Percentiles rank a stretch among this genome's conserved stretches.
Conservation (phyloP, 1,284 basidiomycete genomes). For the Trichosporon ovoides region DNA sequence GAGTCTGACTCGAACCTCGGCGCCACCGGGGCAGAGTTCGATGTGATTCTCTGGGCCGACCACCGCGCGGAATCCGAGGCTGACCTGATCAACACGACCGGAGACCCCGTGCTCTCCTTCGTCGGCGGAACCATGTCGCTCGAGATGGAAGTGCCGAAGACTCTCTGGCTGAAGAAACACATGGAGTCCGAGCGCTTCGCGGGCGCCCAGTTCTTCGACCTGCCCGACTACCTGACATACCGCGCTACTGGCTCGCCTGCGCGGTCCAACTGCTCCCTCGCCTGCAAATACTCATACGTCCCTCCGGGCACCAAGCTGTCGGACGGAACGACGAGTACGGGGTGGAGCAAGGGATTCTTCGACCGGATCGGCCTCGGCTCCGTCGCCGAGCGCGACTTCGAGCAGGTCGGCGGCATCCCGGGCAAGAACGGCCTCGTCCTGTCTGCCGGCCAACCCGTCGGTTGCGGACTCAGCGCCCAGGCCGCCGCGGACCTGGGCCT, state of each 20-base stretch:
- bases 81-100: slow-evolving; percentile 77
- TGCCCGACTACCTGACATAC: slow-evolving; percentile 95
- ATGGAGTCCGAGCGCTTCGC: slow-evolving; percentile 73
- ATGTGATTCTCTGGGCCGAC: slow-evolving; percentile 82
- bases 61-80: slow-evolving; percentile 92
- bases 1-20: slow-evolving; percentile 50
- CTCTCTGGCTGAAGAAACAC: slow-evolving; percentile 89
- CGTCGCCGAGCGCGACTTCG: slow-evolving; percentile 58
- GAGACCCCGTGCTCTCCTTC: slow-evolving; percentile 81
- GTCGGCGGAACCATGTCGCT: slow-evolving; percentile 97
- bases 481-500: slow-evolving; percentile 84
- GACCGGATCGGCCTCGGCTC: slow-evolving; percentile 59
- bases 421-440: slow-evolving; percentile 60
- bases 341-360: slow-evolving; percentile 88
- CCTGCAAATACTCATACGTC: slow-evolving; percentile 97
- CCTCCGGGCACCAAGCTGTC: slow-evolving; percentile 57
- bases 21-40: slow-evolving; percentile 69
- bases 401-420: slow-evolving; percentile 68
- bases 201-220: slow-evolving; percentile 87
- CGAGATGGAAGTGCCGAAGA: slow-evolving; percentile 96
- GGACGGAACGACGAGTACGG: slow-evolving; percentile 43
- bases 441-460: slow-evolving; percentile 89
- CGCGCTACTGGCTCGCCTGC: slow-evolving; percentile 72
- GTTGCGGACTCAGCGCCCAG: slow-evolving; percentile 67
- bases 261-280: slow-evolving; percentile 86